These are phyloP conservation scores for Wickerhamiella vanderwaltii DNA, from an alignment of 805 yeast species.

Conservation along the genomic window DNA sequence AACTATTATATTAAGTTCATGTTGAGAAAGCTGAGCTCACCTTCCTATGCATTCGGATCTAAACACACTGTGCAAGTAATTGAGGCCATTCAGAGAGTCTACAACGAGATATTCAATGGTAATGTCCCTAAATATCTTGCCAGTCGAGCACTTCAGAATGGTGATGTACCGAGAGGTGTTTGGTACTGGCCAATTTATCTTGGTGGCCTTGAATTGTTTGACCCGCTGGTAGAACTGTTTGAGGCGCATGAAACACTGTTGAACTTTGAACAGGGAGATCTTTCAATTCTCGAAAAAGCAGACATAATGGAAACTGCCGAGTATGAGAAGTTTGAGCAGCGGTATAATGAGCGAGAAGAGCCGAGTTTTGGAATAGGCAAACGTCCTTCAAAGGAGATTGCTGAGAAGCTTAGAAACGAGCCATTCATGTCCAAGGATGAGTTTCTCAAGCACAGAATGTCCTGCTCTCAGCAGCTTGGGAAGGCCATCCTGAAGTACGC, in stretches of 20 bases:
- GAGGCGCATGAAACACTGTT: not conserved
- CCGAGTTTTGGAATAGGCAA: not conserved
- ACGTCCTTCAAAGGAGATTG: not conserved
- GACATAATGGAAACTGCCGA: no score
- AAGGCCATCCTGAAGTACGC: not conserved
- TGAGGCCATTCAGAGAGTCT: not conserved
- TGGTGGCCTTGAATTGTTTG: slow-evolving; percentile 5
- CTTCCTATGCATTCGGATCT: not conserved
- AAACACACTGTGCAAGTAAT: not conserved
- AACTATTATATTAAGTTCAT: not conserved
- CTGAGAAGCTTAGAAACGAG: not conserved
- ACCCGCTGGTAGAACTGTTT: slow-evolving; percentile 4
- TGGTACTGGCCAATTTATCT: slow-evolving; percentile 6
- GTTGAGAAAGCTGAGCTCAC: not conserved
- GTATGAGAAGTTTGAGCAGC: not conserved
- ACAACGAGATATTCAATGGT: not conserved
- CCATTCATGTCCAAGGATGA: slow-evolving; percentile 5
- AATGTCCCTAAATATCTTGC: not conserved
- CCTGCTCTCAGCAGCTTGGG: not conserved
- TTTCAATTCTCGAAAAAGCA: not conserved
- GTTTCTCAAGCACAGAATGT: not conserved
- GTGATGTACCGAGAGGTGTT: not conserved
- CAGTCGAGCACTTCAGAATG: no score
- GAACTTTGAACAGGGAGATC: not conserved
- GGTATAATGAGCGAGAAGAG: not conserved